phyloP scores from a whole-genome alignment of 2,329 filamentous ascomycete genomes.

The Talaromyces pinophilus region DNA sequence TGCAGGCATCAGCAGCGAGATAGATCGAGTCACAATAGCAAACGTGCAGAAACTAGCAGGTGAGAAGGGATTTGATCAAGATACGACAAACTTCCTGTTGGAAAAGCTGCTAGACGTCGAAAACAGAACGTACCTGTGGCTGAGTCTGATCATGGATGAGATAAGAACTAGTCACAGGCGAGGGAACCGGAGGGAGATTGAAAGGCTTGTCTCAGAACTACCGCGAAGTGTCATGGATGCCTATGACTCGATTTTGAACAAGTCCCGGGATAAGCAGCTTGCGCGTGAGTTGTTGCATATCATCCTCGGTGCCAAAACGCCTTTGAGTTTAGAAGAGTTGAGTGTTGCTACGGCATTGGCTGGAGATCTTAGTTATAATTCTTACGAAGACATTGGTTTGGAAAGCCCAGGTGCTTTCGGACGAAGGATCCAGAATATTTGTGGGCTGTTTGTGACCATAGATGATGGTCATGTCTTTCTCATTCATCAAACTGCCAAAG shows the following conservation, averaged over 20 bases:
- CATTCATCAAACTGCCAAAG: slow-evolving; percentile 19
- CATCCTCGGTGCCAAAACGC: slow-evolving; percentile 26
- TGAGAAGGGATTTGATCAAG: not conserved
- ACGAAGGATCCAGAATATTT: slow-evolving; percentile 12
- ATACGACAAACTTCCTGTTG: slow-evolving; percentile 20
- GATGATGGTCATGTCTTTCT: slow-evolving; percentile 5
- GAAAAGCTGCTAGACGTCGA: slow-evolving; percentile 31
- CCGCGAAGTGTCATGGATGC: slow-evolving; percentile 11
- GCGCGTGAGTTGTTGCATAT: slow-evolving; percentile 25
- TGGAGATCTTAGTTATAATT: slow-evolving; percentile 19
- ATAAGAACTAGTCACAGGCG: not conserved
- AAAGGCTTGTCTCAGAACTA: slow-evolving; percentile 10
- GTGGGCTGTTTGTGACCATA: slow-evolving; percentile 8
- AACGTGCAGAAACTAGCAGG: slow-evolving; percentile 26
- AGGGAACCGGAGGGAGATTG: slow-evolving; percentile 8
- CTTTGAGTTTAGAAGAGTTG: slow-evolving; percentile 26
- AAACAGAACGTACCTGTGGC: slow-evolving; percentile 43
- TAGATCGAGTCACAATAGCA: slow-evolving; percentile 26
- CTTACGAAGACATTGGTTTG: slow-evolving; percentile 8
- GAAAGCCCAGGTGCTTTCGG: not conserved
- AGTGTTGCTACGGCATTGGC: slow-evolving; percentile 23
- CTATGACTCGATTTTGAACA: slow-evolving; percentile 18
- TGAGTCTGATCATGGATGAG: slow-evolving; percentile 35
- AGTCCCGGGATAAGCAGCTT: slow-evolving; percentile 12
- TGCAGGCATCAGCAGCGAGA: slow-evolving; percentile 22